These are phyloP conservation scores for Conticribra weissflogii DNA, from an alignment of 108 stramenopile species.

Conservation along the genomic window DNA sequence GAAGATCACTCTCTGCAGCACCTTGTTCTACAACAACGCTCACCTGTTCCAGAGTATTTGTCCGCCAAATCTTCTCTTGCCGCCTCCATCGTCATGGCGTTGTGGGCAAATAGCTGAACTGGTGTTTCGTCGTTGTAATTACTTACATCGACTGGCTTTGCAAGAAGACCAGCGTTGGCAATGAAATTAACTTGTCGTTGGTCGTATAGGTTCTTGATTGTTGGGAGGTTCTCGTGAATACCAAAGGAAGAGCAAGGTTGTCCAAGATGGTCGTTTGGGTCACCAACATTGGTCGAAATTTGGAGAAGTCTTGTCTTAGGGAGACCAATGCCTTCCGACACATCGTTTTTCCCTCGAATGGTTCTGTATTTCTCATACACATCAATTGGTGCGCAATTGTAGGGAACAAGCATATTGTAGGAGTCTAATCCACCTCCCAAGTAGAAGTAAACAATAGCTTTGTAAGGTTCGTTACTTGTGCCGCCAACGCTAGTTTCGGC, in stretches of 20 bases:
- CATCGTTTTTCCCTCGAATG: constrained; percentile 46
- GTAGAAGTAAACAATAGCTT: constrained; percentile 65
- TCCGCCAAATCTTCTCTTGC: constrained; percentile 44
- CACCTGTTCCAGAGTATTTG: constrained; percentile 39
- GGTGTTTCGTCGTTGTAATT: constrained; percentile 40
- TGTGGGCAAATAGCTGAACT: constrained; percentile 67
- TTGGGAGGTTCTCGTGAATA: constrained; percentile 48
- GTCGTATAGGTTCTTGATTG: constrained; percentile 44
- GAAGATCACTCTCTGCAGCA: too few relatives aligned
- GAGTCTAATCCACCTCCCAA: constrained; percentile 63
- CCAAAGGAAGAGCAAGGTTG: constrained; percentile 55
- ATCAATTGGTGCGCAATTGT: constrained; percentile 36
- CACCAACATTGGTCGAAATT: constrained; percentile 45
- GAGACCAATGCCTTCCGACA: constrained; percentile 38
- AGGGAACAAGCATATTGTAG: constrained; percentile 65
- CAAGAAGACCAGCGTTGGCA: constrained; percentile 55
- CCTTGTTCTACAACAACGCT: too few relatives aligned
- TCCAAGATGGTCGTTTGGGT: too few relatives aligned
- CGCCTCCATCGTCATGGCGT: constrained; percentile 48
- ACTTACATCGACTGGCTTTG: constrained; percentile 37
- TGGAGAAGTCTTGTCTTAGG: constrained; percentile 18
- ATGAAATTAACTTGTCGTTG: constrained; percentile 42
- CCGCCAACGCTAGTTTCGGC: constrained; percentile 4
- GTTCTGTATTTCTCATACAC: constrained; percentile 46
- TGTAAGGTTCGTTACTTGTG: constrained; percentile 51